Base-by-base conservation (phyloP, 2,329 filamentous ascomycete genomes). In the Colletotrichum nymphaeae region DNA sequence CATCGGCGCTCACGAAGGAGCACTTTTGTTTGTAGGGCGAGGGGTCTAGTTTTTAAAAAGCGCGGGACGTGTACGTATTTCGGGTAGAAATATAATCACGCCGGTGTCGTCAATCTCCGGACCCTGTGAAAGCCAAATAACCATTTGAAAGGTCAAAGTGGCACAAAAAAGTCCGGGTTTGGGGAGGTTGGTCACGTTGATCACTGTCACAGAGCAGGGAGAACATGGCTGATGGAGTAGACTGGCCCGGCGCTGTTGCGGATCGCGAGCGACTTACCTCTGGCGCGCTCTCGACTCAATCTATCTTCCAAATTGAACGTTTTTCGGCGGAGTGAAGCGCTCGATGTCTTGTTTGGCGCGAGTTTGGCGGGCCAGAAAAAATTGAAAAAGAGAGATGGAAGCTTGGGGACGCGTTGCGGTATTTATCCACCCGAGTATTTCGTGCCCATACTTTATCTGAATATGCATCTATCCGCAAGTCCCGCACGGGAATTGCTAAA, bases 261-360 rank as follows among this genome's bases (percentile, higher is more conserved):
- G 8, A n/a, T 19, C 19, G 42, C 19, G 3, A 9, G 2, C 19
- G 8, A 22, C 42, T 49, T 49, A 49, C 42, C 42, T 49, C 42
- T 49, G 42, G 8, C 8, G 42, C 42, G 42, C 42, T 49, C 19
- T 11, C 7, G 19, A 22, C 19, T 9, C 5, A 11, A 49, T 19
- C 16, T 2, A 1, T 22, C 42, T 22, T 1, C 11, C 19, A 22
- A 1, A 49, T n/a, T 9, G 1, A 19, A 0, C 2, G 1, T 8
- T 6, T 8, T 6, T 19, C 3, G 14, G 19, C 19, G 19, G 42
- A n/a, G 19, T 9, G 42, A 9, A n/a, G 42, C 7, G 19, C 42
- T 49, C 8, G 42, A n/a, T 49, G 42, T 49, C 19, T 22, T n/a
- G 7, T 22, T 49, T 49, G 42, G 26, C 24, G 24, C 2, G 24